Evolutionary conservation across 2,329 filamentous ascomycete genomes (phyloP).

Genomic region (Penicillium sp.): DNA sequence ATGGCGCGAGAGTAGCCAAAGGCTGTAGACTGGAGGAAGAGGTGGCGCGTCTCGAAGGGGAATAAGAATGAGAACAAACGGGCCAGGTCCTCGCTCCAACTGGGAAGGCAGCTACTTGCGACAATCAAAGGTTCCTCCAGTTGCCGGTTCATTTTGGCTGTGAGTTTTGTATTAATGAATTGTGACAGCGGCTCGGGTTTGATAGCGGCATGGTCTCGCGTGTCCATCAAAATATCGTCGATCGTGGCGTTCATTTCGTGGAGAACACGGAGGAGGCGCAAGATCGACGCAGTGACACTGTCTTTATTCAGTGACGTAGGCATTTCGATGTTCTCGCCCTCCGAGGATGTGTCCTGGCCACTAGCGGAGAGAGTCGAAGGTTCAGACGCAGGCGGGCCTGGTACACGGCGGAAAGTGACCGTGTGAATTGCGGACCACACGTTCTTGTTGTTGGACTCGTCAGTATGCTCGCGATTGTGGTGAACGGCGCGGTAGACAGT

Average conservation of each 20-base stretch:
- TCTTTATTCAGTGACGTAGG: slow-evolving; percentile 77
- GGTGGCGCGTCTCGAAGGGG: slow-evolving; percentile 91
- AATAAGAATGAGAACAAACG: slow-evolving; percentile 94
- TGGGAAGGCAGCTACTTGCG: slow-evolving; percentile 90
- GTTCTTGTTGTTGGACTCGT: slow-evolving; percentile 65
- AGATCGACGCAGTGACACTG: slow-evolving; percentile 76
- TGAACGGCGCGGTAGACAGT: slow-evolving; percentile 95
- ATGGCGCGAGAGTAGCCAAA: slow-evolving; percentile 97
- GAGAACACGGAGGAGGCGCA: slow-evolving; percentile 80
- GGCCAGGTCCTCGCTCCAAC: slow-evolving; percentile 92
- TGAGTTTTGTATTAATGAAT: slow-evolving; percentile 97
- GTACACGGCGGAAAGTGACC: slow-evolving; percentile 82
- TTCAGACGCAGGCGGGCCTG: slow-evolving; percentile 73
- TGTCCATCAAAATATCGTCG: slow-evolving; percentile 79
- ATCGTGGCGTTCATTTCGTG: slow-evolving; percentile 91
- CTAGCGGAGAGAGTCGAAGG: slow-evolving; percentile 54
- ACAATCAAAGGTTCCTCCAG: slow-evolving; percentile 95
- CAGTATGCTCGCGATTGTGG: slow-evolving; percentile 54
- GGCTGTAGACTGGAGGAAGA: slow-evolving; percentile 95
- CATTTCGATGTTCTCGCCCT: slow-evolving; percentile 55
- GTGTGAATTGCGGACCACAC: slow-evolving; percentile 88
- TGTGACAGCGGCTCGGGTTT: slow-evolving; percentile 80
- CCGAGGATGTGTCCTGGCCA: slow-evolving; percentile 44
- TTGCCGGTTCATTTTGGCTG: slow-evolving; percentile 93
- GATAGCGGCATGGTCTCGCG: slow-evolving; percentile 63